Base-by-base conservation (phyloP, 208 protist genomes). In the Crithidia brevicula region DNA sequence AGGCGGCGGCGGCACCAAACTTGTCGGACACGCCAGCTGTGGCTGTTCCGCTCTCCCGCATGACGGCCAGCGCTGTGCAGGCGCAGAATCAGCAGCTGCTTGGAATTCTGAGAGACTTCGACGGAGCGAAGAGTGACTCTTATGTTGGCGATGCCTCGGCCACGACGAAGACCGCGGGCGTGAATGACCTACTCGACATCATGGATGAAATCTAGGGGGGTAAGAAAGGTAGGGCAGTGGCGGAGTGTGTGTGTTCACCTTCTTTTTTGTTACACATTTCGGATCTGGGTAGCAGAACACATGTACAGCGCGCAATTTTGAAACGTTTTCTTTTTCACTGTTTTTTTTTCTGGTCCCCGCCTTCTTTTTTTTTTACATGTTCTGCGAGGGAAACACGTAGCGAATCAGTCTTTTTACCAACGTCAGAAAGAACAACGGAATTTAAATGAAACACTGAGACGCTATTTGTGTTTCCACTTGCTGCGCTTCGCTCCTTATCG, bases 181-280 rank as follows among this genome's bases (percentile, higher is more conserved):
- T 38, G 6, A 54, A 50, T 52, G 72, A 91, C 51, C 57, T 96
- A 57, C 72, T 96, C 9, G 88, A 96, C 57, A 79, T 96, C 38
- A 92, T 96, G 91, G 91, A 96, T 53, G 77, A 95, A n/a, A 75
- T 85, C 18, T 96, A 49, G 42, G 40, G 40, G 1, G 45, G 40
- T 7, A 45, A 0, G 31, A 47, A 43, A 61, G 16, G 36, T 13
- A 16, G 8, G 36, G 36, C 36, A 13, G 36, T 13, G n/a, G n/a
- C n/a, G n/a, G n/a, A n/a, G n/a, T n/a, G n/a, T n/a, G n/a, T n/a
- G n/a, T 11, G 7, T 56, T 42, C 8, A 66, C 27, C 20, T 42
- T 56, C 45, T 33, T 57, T 72, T 54, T 64, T 38, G 34, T 64
- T 65, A n/a, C n/a, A n/a, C n/a, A n/a, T n/a, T n/a, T n/a, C n/a